Evolutionary conservation across 2,329 filamentous ascomycete species (phyloP).

Genomic region (Calonectria fujianensis): DNA sequence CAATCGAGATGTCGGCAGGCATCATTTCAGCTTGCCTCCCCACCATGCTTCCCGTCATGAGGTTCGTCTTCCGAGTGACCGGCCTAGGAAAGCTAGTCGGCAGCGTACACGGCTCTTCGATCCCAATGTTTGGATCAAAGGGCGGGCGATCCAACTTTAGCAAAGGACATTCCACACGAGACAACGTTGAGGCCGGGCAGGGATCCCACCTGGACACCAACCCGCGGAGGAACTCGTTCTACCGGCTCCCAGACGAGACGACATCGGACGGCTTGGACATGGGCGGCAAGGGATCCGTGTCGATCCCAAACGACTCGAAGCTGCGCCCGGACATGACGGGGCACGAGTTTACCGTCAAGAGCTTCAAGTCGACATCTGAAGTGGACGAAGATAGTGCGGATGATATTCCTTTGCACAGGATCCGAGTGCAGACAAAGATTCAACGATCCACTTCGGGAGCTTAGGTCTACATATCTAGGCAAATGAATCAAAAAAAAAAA

Average conservation of each 20-base stretch:
- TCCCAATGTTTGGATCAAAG: conserved; percentile 52
- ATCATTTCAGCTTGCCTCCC: conserved; percentile 73
- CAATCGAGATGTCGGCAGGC: conserved; percentile 69
- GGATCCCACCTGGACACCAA: conserved; percentile 44
- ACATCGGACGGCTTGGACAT: conserved; percentile 53
- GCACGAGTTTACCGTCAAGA: conserved; percentile 57
- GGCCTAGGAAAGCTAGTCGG: conserved; percentile 52
- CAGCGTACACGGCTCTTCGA: conserved; percentile 42
- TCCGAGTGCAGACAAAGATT: conserved; percentile 62
- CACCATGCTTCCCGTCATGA: conserved; percentile 68
- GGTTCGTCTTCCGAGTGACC: conserved; percentile 63
- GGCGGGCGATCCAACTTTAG: conserved; percentile 45
- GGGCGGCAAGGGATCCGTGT: conserved; percentile 12
- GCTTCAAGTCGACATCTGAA: conserved; percentile 54
- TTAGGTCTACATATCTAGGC: neutral
- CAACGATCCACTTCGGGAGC: conserved; percentile 51
- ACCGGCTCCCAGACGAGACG: conserved; percentile 58
- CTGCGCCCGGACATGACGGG: conserved; percentile 59
- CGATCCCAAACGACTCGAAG: conserved; percentile 20
- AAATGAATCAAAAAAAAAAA: neutral
- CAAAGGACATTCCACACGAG: conserved; percentile 44
- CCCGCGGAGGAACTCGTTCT: conserved; percentile 53
- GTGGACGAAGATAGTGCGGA: conserved; percentile 57
- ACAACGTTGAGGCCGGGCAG: neutral
- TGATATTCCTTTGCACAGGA: conserved; percentile 62